phyloP scores from a whole-genome alignment of 2,329 filamentous ascomycete genomes.

The Pseudopyrenochaeta lycopersici region DNA sequence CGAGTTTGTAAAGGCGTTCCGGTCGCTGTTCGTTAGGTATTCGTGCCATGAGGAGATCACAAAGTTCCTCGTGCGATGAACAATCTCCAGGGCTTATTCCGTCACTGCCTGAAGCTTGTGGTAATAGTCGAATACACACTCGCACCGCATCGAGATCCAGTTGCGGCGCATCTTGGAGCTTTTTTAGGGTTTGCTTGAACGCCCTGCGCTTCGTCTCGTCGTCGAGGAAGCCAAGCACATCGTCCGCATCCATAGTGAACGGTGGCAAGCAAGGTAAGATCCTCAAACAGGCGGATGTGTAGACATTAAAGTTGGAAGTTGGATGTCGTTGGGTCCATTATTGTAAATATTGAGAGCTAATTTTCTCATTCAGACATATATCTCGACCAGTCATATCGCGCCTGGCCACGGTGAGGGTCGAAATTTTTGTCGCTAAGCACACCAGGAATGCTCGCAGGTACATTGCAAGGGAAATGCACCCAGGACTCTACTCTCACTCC shows the following conservation, averaged over 20 bases:
- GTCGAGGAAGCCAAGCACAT: constrained; percentile 33
- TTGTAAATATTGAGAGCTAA: not conserved
- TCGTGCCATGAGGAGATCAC: constrained; percentile 24
- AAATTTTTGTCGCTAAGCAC: constrained; percentile 14
- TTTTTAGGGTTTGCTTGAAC: constrained; percentile 33
- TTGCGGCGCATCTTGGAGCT: constrained; percentile 18
- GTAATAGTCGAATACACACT: constrained; percentile 30
- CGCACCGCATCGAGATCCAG: constrained; percentile 32
- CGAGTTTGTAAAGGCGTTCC: constrained; percentile 32
- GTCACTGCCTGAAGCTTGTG: not conserved
- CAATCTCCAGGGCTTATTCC: constrained; percentile 1
- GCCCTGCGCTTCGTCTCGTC: constrained; percentile 25
- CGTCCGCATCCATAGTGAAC: constrained; percentile 24
- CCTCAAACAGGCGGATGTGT: constrained; percentile 9
- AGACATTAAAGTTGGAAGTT: not conserved
- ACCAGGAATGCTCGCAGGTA: constrained; percentile 26
- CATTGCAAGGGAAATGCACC: constrained; percentile 5
- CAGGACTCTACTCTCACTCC: constrained; percentile 4
- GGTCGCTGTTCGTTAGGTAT: constrained; percentile 21
- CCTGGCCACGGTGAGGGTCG: constrained; percentile 2
- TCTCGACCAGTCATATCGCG: not conserved
- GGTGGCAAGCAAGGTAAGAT: not conserved
- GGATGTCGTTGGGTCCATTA: not conserved
- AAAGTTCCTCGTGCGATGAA: constrained; percentile 22
- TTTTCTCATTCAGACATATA: not conserved